Evolutionary conservation across 2,329 filamentous ascomycete genomes (phyloP), one percentile per base, ranked within the genome.

Genomic region (Apiospora hydei): DNA sequence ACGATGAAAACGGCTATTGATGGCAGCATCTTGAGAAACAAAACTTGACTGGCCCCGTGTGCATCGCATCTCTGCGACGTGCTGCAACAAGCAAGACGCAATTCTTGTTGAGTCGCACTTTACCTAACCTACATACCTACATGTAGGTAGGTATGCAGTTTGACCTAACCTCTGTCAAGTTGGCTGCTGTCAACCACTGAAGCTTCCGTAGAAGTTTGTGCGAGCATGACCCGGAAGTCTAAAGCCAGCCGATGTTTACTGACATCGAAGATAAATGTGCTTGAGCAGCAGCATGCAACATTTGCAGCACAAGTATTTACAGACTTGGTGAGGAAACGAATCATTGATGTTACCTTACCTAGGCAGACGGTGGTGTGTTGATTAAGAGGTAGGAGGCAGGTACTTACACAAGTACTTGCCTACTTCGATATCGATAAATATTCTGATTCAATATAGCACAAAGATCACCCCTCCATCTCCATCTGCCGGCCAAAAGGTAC

Each of bases 391-490:
- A n/a, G 46, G 3, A 34, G 34, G 34, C 6, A 57, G 51, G 53
- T 61, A 61, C 30, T 38, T 61, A 34, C 11, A 8, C 1, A 61
- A 61, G 53, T 61, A 61, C 53, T 38, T 38, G 8, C 16, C 30
- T 38, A 38, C 53, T 21, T 38, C 10, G 6, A 38, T 61, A 57
- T 34, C 38, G 7, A 11, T 41, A 11, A 41, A 30, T 30, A 47
- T 51, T 61, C 53, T 61, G 53, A 61, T 61, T 61, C 53, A 61
- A 61, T 61, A 57, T 57, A 21, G 30, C 53, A 61, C 53, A 34
- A 53, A 61, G 30, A 38, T 38, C 16, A 61, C 53, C 53, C 53
- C 53, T 61, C 53, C 53, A 61, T 38, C 53, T n/a, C 53, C 53
- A 61, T 61, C 30, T 61, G 53, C 53, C 26, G 51, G 51, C 14